Base-by-base conservation (phyloP, 129 eudicot genomes). In the Artemisia annua region DNA sequence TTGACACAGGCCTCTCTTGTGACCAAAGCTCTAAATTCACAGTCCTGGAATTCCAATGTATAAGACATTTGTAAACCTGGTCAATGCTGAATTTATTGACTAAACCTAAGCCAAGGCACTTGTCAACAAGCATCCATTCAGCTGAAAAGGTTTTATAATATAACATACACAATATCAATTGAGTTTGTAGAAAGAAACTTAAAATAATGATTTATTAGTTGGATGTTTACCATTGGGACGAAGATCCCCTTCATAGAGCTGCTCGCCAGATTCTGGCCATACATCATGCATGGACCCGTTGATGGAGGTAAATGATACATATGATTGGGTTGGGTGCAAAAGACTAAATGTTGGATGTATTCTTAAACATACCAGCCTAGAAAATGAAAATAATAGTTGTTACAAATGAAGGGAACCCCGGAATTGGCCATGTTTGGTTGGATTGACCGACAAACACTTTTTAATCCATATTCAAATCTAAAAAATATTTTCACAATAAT, bases 1-100 rank as follows among this genome's bases (percentile, higher is more conserved):
- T 86, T 12, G 97, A 95, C 39, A 95, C 97, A 15, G 99, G 99
- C 59, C 96, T 86, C 16, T 86, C 85, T 72, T 95, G 96, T 1
- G 96, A 95, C 93, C 94, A 91, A 30, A 95, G 97, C 91, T 95
- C 99, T 26, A 95, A 44, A 82, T 91, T 95, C 3, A 95, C 87
- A 12, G 94, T 95, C 54, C 91, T 1, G 1, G 76, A 83, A 75
- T 96, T 96, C 99, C 97, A 95, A 50, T 95, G 86, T 39, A 95
- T 19, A 18, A 85, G 78, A 71, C 99, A 95, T 70, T 90, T 94
- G 86, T 75, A 70, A 44, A 90, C 99, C 61, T 94, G 88, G 44
- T 71, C 77, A 67, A 76, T 49, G 35, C 83, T 64, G 77, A 94
- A 94, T 72, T 83, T 84, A 82, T 90, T 94, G 73, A 88, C 89